phyloP scores from a whole-genome alignment of 2,329 filamentous ascomycete species.

The Thelonectria olida region DNA sequence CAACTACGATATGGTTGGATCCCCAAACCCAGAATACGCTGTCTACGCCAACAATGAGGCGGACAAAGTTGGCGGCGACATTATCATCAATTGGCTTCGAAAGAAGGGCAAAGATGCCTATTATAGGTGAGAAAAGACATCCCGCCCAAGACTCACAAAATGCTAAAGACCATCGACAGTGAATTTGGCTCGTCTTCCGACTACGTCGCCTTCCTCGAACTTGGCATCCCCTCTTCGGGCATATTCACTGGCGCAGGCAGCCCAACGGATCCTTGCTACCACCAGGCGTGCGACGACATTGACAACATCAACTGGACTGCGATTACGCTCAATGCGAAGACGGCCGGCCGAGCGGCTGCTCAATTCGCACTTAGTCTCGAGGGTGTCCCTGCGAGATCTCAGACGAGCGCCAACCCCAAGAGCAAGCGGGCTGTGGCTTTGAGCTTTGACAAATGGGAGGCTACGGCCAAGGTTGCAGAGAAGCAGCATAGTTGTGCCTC shows the following conservation, averaged over 20 bases:
- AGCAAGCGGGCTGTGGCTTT: slow-evolving; percentile 37
- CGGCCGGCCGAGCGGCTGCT: slow-evolving; percentile 62
- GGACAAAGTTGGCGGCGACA: slow-evolving; percentile 47
- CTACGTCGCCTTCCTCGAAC: slow-evolving; percentile 52
- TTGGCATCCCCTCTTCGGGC: slow-evolving; percentile 51
- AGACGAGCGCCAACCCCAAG: slow-evolving; percentile 40
- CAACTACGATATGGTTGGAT: slow-evolving; percentile 77
- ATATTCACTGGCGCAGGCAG: slow-evolving; percentile 52
- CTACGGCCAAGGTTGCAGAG: slow-evolving; percentile 36
- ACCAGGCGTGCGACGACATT: slow-evolving; percentile 51
- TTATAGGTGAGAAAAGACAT: slow-evolving; percentile 39
- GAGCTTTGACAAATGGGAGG: slow-evolving; percentile 38
- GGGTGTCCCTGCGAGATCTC: slow-evolving; percentile 45
- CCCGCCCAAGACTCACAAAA: rapidly evolving
- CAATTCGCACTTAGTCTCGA: slow-evolving; percentile 48
- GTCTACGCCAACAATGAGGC: slow-evolving; percentile 53
- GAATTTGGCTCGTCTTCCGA: slow-evolving; percentile 51
- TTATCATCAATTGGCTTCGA: slow-evolving; percentile 47
- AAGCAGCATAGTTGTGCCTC: slow-evolving; percentile 42
- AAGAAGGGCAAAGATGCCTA: slow-evolving; percentile 45
- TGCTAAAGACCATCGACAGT: slow-evolving; percentile 28
- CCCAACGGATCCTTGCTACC: slow-evolving; percentile 49
- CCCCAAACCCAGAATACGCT: slow-evolving; percentile 48
- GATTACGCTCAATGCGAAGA: slow-evolving; percentile 49
- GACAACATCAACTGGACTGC: slow-evolving; percentile 53